Percentiles rank a stretch among this genome's conserved stretches.
Conservation (phyloP, 495 filamentous ascomycete genomes). For the Opeltia flavorubescens region DNA sequence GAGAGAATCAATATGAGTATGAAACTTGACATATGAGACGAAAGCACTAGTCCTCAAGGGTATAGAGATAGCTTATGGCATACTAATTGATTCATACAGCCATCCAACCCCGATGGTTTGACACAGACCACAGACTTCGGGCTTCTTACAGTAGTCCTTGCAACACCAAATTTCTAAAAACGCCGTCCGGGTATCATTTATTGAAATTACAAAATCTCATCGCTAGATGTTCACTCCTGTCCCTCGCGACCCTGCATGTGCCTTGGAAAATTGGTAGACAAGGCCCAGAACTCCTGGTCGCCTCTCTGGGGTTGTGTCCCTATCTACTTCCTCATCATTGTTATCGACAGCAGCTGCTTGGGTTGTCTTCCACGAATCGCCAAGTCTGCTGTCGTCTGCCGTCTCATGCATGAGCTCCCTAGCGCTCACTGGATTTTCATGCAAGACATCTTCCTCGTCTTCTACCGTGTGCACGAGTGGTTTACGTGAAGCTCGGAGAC, state of each 20-base stretch:
- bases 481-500: conserved; percentile 31
- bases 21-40: too few species aligned
- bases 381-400: conserved; percentile 42
- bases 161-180: neutral
- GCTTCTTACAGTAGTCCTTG: neutral
- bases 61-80: too few species aligned
- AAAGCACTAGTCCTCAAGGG: too few species aligned
- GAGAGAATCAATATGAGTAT: too few species aligned
- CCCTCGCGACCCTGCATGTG: conserved; percentile 49
- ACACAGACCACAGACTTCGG: neutral
- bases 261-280: conserved; percentile 83
- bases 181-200: conserved; percentile 6
- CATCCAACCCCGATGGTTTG: too few species aligned
- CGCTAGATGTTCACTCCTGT: conserved; percentile 17
- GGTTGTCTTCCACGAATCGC: conserved; percentile 51
- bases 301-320: conserved; percentile 29
- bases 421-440: conserved; percentile 14
- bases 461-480: conserved; percentile 27
- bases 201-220: neutral
- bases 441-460: conserved; percentile 28
- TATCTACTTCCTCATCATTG: conserved; percentile 33
- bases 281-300: conserved; percentile 65
- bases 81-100: too few species aligned
- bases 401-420: conserved; percentile 29
- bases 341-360: conserved; percentile 31